Base-by-base conservation (phyloP, 176 grass and related monocot genomes). In the Calamus simplicifolius region DNA sequence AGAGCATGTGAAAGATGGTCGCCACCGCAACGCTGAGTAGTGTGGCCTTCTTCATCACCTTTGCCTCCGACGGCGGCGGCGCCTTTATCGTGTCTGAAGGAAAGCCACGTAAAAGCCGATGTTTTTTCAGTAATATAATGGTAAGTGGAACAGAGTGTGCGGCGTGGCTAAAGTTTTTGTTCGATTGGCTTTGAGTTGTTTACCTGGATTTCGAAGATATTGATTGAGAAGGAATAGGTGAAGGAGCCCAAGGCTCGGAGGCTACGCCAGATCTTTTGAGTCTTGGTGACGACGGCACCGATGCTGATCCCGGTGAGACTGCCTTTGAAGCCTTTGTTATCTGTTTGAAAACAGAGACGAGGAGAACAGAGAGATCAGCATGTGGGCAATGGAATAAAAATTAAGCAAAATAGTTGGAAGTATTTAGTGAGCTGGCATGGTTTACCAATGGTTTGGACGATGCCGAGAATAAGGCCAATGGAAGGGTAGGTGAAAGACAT, bases 1-100 rank as follows among this genome's bases (percentile, higher is more conserved):
- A 95, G 26, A 89, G 77, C 65, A 89, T 89, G 77, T 95, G 86
- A 82, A 95, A 95, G 28, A 77, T 8, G 10, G 91, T 95, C 12
- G 91, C 90, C 2, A 82, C 76, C 23, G 29, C 25, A n/a, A 89
- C 75, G 52, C 91, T 95, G 16, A 95, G 35, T 57, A 62, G 8
- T 28, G 91, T 81, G 3, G 91, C 91, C 68, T 69, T 74, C 70
- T 18, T 69, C 91, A 95, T 95, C 76, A 95, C 91, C 85, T 72
- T 82, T 27, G 77, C 60, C 68, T 95, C 91, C 16, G 80, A 85
- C 35, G 90, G 86, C 28, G 86, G 91, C 52, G 86, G 91, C 18
- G 86, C 70, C 58, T 62, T 87, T 31, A 95, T 50, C 2, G 91
- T 95, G 77, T 95, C 86, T 89, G 53, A 4, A 15, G 17, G 10